phyloP scores from a whole-genome alignment of 192 early-diverging fungal species.

The Coemansia sp. region DNA sequence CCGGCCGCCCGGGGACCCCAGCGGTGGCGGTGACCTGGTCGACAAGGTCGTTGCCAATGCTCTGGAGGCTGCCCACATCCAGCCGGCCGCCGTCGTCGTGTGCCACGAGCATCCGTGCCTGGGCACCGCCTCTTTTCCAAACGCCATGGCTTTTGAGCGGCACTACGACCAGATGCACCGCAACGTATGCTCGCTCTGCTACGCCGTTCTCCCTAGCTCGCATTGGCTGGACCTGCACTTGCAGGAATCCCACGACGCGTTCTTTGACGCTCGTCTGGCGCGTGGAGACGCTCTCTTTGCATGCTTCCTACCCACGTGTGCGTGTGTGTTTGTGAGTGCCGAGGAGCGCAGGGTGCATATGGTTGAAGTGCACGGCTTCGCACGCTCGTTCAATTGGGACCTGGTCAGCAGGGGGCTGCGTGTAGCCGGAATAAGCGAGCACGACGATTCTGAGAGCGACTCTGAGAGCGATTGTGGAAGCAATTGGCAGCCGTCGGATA shows the following conservation, averaged over 20 bases:
- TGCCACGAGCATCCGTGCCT: slow-evolving; percentile 42
- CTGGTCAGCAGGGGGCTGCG: slow-evolving; percentile 21
- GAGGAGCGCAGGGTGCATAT: slow-evolving; percentile 34
- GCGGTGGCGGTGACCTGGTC: too few species aligned
- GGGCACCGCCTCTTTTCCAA: slow-evolving; percentile 17
- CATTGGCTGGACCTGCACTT: slow-evolving; percentile 50
- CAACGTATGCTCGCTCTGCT: slow-evolving; percentile 23
- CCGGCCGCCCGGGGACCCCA: not conserved
- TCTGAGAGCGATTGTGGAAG: not conserved
- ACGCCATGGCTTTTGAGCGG: slow-evolving; percentile 23
- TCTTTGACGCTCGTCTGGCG: slow-evolving; percentile 22
- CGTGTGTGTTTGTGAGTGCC: slow-evolving; percentile 13
- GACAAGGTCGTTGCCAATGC: too few species aligned
- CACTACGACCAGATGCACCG: slow-evolving; percentile 47
- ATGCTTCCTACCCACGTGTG: slow-evolving; percentile 30
- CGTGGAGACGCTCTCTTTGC: slow-evolving; percentile 24
- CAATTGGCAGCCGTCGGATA: too few species aligned
- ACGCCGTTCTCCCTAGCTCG: slow-evolving; percentile 34
- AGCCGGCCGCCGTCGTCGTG: slow-evolving; percentile 13
- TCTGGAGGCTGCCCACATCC: not conserved
- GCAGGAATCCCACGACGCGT: slow-evolving; percentile 41
- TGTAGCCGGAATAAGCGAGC: not conserved
- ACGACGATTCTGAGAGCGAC: not conserved
- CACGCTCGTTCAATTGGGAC: slow-evolving; percentile 32
- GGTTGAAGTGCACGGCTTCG: slow-evolving; percentile 31